Conservation (phyloP, 2,329 filamentous ascomycete genomes). For the Penicillium aurantiogriseum region DNA sequence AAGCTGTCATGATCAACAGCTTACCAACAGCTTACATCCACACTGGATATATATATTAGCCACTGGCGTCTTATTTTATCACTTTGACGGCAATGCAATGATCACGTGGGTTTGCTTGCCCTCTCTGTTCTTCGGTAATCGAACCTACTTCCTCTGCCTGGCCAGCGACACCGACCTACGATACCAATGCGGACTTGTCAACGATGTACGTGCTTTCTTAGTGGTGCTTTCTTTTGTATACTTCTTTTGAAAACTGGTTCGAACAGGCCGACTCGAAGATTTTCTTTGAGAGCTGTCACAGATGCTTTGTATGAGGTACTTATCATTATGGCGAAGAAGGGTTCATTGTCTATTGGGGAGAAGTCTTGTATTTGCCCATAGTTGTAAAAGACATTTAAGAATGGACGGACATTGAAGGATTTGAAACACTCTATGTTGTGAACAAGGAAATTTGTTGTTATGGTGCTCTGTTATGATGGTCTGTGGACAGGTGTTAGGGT, state of each 20-base stretch:
- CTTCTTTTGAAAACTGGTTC: not conserved
- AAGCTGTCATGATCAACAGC: not conserved
- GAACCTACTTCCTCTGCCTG: slow-evolving; percentile 75
- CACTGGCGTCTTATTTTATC: not conserved
- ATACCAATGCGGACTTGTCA: slow-evolving; percentile 54
- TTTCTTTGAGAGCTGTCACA: slow-evolving; percentile 37
- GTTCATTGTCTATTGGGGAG: slow-evolving; percentile 52
- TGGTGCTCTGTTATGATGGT: not conserved
- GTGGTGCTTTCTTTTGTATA: slow-evolving; percentile 8
- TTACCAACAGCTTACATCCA: not conserved
- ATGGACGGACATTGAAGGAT: not conserved
- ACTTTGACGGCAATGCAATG: no score
- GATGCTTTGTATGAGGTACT: slow-evolving; percentile 75
- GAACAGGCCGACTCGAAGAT: slow-evolving; percentile 7
- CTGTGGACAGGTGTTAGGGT: not conserved
- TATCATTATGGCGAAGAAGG: slow-evolving; percentile 79
- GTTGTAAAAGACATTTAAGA: not conserved
- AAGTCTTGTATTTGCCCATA: not conserved
- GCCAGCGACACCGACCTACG: slow-evolving; percentile 59
- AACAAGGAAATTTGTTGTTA: not conserved
- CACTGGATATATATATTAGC: not conserved
- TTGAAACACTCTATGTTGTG: not conserved
- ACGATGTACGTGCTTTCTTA: slow-evolving; percentile 37
- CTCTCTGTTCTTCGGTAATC: slow-evolving; percentile 60
- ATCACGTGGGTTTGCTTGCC: no score